A percentile compares a stretch with the other conserved stretches of the same genome.
phyloP scores from a whole-genome alignment of 2,329 filamentous ascomycete genomes.

The Cordyceps sp. region DNA sequence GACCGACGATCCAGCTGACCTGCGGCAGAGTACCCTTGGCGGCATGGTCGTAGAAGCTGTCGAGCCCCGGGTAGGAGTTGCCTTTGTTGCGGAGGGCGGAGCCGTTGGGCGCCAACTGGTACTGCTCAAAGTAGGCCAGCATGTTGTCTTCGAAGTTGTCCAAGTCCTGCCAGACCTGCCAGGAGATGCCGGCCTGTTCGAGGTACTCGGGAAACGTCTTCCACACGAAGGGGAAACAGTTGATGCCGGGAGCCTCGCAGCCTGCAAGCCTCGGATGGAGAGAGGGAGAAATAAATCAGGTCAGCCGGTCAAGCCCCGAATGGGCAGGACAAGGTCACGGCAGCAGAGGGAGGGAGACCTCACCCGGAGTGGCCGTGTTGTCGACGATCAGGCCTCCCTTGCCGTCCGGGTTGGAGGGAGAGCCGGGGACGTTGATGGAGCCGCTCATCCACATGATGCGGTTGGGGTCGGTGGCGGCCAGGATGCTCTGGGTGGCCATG shows the following conservation, averaged over 20 bases:
- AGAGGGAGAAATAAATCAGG: no score
- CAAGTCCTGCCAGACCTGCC: constrained; percentile 30
- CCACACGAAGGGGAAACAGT: constrained; percentile 35
- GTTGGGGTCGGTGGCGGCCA: constrained; percentile 27
- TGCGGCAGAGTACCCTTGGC: constrained; percentile 30
- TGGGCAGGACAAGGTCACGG: not conserved
- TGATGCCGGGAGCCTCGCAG: constrained; percentile 23
- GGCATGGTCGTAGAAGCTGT: constrained; percentile 30
- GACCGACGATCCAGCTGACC: constrained; percentile 33
- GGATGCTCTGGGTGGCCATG: constrained; percentile 6
- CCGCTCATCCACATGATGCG: constrained; percentile 19
- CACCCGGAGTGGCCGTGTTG: constrained; percentile 18
- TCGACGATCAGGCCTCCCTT: constrained; percentile 29
- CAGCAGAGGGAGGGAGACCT: constrained; percentile 4
- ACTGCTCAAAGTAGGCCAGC: constrained; percentile 21
- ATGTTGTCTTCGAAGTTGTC: constrained; percentile 37
- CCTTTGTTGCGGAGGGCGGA: constrained; percentile 4
- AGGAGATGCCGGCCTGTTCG: constrained; percentile 27
- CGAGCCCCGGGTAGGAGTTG: constrained; percentile 26
- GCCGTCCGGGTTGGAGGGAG: constrained; percentile 10
- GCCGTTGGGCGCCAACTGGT: constrained; percentile 5
- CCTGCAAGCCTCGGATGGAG: no score
- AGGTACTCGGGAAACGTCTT: constrained; percentile 31
- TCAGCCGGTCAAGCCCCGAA: no score
- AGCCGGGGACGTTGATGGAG: constrained; percentile 30